Evolutionary conservation across 805 yeast species (phyloP), one percentile per base, ranked within the genome.

Genomic region (Hanseniaspora guilliermondii): DNA sequence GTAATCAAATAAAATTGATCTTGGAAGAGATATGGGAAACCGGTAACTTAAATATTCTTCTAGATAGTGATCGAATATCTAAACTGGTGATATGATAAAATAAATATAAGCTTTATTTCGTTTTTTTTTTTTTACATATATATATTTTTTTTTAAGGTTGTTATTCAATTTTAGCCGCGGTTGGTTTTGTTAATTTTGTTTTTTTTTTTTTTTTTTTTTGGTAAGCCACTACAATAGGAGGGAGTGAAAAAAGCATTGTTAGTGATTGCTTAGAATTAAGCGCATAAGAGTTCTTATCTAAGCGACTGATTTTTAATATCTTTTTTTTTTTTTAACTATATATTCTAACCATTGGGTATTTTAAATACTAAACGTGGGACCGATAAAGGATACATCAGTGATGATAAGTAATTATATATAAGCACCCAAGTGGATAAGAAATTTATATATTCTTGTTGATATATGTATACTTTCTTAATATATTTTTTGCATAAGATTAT

Each of bases 1-100:
- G 62, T 9, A 47, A 54, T 33, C 61, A 57, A 41, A 60, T 61
- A 45, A 35, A 58, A 9, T 33, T 53, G 33, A 58, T 60, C 45
- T 38, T 60, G 33, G 57, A 61, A 22, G 57, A 50, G 32, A 58
- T 59, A 17, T 61, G 62, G 64, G 58, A 60, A 27, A 56, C 49
- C 4, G 55, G 58, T 16, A 58, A 59, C 17, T 42, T 59, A 5
- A 57, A 53, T 27, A 45, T 56, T 36, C 41, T 59, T 8, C 57
- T 61, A 36, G 58, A 58, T 37, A 55, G 61, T 40, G 55, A 53
- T 19, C 48, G 49, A 32, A 56, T 61, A 21, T 55, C 59, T 5
- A 58, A 56, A 42, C 59, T 61, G 6, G 60, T 58, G 33, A 56
- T 61, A 40, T 61, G 53, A 47, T 6, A 17, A 22, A 8, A 9